Base-by-base conservation (phyloP, 345 rosid species). In the Salix udensis region DNA sequence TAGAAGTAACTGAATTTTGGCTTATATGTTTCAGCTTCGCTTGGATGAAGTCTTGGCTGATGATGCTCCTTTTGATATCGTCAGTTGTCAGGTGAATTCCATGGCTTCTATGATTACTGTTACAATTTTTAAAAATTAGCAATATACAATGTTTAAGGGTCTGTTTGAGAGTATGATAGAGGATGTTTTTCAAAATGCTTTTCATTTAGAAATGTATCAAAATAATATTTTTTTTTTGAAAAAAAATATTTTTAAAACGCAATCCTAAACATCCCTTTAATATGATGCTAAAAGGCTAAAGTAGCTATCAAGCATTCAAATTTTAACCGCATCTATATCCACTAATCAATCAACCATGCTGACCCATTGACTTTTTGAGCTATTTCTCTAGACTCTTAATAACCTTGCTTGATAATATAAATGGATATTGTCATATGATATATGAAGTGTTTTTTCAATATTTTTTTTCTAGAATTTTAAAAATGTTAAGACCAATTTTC, bases 51-150 rank as follows among this genome's bases (percentile, higher is more conserved):
- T 88, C 85, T 84, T 96, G 68, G 94, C 88, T 60, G 94, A 92
- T 82, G 99, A 96, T 89, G 95, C 90, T 16, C 99, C 97, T 74
- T 94, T 96, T 79, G 98, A 96, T 84, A 84, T 94, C 72, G 91
- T 96, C 88, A 96, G 98, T 86, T 96, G 99, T 85, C 99, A 96
- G 94, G 99, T 92, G 79, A 82, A 53, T 85, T 62, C 31, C 67
- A 2, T 40, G 19, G 26, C 67, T 50, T 73, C 50, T 70, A 26
- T 53, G 30, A 7, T 70, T 58, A 7, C 30, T 40, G 3, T 30
- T 9, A 14, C 48, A 18, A 12, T 44, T 34, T 70, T 60, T 6
- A 13, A 60, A 30, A 42, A 24, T 36, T 76, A 34, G 37, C 6
- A 34, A 34, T 34, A 5, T 34, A 34, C 37, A 34, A 34, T 34